Evolutionary conservation across 164 flowering plant genomes (phyloP), one percentile per base, ranked within the genome.

Genomic region (Vitis rupestris): DNA sequence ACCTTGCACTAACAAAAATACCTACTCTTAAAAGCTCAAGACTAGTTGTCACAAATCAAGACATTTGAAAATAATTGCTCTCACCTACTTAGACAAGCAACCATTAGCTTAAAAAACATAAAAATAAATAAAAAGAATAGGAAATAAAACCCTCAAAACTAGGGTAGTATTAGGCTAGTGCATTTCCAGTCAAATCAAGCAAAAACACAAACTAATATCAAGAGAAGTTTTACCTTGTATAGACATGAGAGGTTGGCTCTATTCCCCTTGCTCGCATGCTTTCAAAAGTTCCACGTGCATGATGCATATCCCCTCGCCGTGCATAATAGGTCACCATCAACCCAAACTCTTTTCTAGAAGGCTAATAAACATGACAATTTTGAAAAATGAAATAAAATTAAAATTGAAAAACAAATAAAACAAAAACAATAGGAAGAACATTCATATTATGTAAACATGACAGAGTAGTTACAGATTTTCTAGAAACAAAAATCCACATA

Each of bases 211-310:
- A 59, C 13, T 23, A 2, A 57, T 10, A 59, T 49, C 50, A 59
- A 5, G 9, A 62, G 9, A 57, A 61, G 47, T 31, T 29, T 79
- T 86, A 94, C 98, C 76, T 94, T n/a, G 98, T 91, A 74, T 82
- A 95, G 47, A 95, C 94, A 79, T 91, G 94, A 67, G 91, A 87
- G 8, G 75, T 82, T 60, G 99, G 99, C 72, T 90, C 97, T 72
- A 95, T 95, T 75, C 98, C 98, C 69, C 97, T 85, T 59, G 93
- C 97, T 44, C 98, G 84, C 99, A 95, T 95, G 74, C 86, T 88
- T 77, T 95, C 99, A 81, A 95, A 95, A 54, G 89, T 79, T 79
- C 86, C 89, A 73, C 99, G 96, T 44, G 99, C 99, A 67, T 83
- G 90, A 76, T 95, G 93, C 89, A 90, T 81, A 72, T 95, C 99